Conservation (phyloP, 805 yeast species). For the Metschnikowia picachoensis region DNA sequence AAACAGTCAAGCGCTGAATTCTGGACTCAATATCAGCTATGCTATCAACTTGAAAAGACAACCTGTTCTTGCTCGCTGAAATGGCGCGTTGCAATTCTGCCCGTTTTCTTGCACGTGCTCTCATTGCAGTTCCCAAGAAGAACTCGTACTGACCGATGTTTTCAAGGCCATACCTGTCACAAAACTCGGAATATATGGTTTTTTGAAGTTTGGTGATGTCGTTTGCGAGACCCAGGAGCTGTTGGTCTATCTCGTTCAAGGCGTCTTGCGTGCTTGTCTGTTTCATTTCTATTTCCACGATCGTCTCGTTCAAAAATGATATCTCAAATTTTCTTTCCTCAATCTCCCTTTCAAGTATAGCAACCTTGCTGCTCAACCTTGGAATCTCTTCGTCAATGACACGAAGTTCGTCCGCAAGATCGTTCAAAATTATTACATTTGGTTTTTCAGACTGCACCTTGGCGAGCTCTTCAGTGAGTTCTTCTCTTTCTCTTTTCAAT, state of each 20-base stretch:
- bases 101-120: conserved; percentile 57
- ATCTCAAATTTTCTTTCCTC: conserved; percentile 49
- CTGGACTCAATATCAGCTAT: conserved; percentile 47
- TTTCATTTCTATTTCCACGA: conserved; percentile 20
- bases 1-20: conserved; percentile 35
- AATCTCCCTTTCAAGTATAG: conserved; percentile 42
- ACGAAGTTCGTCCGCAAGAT: conserved; percentile 53
- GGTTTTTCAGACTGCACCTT: conserved; percentile 46
- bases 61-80: conserved; percentile 54
- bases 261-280: conserved; percentile 15
- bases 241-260: conserved; percentile 16
- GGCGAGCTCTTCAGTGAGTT: conserved; percentile 48
- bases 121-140: conserved; percentile 54
- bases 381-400: conserved; percentile 40
- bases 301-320: conserved; percentile 35
- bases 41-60: conserved; percentile 63
- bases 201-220: conserved; percentile 31
- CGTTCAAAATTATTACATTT: conserved; percentile 53
- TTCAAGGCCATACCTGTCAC: conserved; percentile 49
- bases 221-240: conserved; percentile 1
- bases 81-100: conserved; percentile 60
- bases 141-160: conserved; percentile 66
- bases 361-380: conserved; percentile 40
- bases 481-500: conserved; percentile 49
- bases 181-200: conserved; percentile 50